These are phyloP conservation scores for Dictyostelium firmibasis DNA, from an alignment of 78 protist species.

Conservation along the genomic window DNA sequence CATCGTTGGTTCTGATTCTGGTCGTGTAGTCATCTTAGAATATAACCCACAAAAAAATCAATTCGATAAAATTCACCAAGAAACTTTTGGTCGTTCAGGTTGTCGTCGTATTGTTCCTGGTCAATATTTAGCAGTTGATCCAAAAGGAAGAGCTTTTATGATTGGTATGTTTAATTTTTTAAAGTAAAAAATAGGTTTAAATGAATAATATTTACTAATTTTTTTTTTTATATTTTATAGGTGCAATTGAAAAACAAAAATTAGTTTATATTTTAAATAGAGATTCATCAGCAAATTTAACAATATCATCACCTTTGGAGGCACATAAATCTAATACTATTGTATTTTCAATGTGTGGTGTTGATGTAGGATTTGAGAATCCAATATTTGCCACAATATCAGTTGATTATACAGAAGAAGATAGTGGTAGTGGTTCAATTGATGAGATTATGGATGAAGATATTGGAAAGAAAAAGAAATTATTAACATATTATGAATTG, in stretches of 20 bases:
- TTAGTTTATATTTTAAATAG: conserved; percentile 97
- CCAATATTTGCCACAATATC: conserved; percentile 98
- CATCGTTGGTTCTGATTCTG: conserved; percentile 96
- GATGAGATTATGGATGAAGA: conserved; percentile 37
- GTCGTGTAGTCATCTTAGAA: conserved; percentile 93
- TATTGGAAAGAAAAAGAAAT: conserved; percentile 51
- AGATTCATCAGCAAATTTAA: conserved; percentile 88
- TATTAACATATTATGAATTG: conserved; percentile 95
- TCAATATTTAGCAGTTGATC: conserved; percentile 97
- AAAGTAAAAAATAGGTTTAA: not conserved
- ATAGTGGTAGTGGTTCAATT: conserved; percentile 28
- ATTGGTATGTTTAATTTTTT: conserved; percentile 79
- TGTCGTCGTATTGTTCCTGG: conserved; percentile 98
- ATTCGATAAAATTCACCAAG: conserved; percentile 92
- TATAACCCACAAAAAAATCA: conserved; percentile 62
- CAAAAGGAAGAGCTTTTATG: conserved; percentile 98
- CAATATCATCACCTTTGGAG: conserved; percentile 97
- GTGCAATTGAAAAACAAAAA: conserved; percentile 98
- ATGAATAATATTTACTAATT: not conserved
- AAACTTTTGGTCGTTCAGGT: conserved; percentile 97
- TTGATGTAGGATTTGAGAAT: conserved; percentile 98
- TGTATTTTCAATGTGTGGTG: conserved; percentile 86
- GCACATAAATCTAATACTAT: conserved; percentile 95
- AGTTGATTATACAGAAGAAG: conserved; percentile 89
- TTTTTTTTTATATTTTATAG: not conserved